Base-by-base conservation (phyloP, 495 filamentous ascomycete genomes). In the Tricharina praecox region DNA sequence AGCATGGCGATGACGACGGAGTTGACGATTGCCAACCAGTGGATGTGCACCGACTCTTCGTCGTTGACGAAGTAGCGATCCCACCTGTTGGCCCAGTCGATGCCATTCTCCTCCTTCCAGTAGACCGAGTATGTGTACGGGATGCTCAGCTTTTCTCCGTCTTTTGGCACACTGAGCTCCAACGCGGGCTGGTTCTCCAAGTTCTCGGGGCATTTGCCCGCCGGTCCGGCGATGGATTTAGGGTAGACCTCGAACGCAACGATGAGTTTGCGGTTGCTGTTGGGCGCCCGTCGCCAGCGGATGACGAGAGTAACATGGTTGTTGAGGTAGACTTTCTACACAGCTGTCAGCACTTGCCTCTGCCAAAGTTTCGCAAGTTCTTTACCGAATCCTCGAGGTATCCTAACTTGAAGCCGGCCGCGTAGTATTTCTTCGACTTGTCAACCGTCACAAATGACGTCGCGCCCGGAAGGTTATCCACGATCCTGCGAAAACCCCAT, bases 41-140 rank as follows among this genome's bases (percentile, higher is more conserved):
- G 87, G 23, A 92, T 82, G 56, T 76, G 78, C 23, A 77, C 79
- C 36, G 82, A 81, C 45, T 87, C 83, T 47, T 85, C 82, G 59
- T 88, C 82, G 60, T 93, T 87, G 45, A 81, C 83, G 63, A 95
- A 93, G 57, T 93, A 95, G 23, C 92, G 66, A 54, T 93, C 85
- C 87, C 87, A 95, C 38, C 87, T 76, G 50, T 77, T 82, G 37
- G 70, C 69, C 87, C 87, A 95, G 48, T 92, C 85, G 46, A 93
- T 69, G 34, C 70, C 73, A 16, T 77, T 71, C 45, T 93, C 85
- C 61, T 93, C 84, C 42, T 83, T 76, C 64, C 85, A 95, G 64
- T 88, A 93, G 7, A 95, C 82, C 20, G 85, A 88, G 62, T 93
- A 95, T 2, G 83, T 83, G 63, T 90, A 93, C 0, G 87, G 85